Evolutionary conservation across 768 basidiomycete species (phyloP), one percentile per base, ranked within the genome.

Genomic region (Rhizopogon vesiculosus): DNA sequence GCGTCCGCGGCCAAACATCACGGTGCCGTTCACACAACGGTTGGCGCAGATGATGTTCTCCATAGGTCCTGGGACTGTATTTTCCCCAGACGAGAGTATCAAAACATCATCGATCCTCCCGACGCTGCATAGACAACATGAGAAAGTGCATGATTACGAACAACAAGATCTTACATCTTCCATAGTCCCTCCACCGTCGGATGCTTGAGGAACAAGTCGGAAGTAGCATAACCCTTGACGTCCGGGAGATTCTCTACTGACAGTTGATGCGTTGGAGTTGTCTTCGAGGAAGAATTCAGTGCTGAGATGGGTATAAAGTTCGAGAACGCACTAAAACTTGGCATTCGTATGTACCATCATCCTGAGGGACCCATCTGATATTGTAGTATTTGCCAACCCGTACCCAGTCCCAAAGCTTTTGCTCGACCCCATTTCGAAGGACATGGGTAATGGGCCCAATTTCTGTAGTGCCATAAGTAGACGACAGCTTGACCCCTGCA

Each of bases 201-300:
- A 56, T 81, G 80, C 25, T 66, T 68, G 35, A 72, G 53, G 56
- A 75, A 78, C 5, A 78, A 59, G 62, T 80, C 79, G 3, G 71
- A 72, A 10, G 73, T 78, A 2, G 72, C 73, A 46, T 78, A 79
- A 12, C 78, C 78, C 40, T 60, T 64, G 4, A 66, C 64, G 39
- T 80, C 71, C 3, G 61, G 56, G 6, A 76, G 29, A 46, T 77
- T 77, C 29, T 72, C 68, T 2, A 72, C 60, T 3, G 67, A 61
- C 1, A 66, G 56, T 13, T 62, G 61, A 54, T 73, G 67, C 2
- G 46, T 70, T 4, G 67, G 59, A 19, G 52, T 63, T 10, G 62
- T 61, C 74, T 74, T n/a, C 15, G 41, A 6, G n/a, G n/a, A 25
- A 38, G 28, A 28, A 10, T 45, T 28, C 43, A 39, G 13, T 9